Evolutionary conservation across 805 yeast species (phyloP), one percentile per base, ranked within the genome.

Genomic region (Kluyveromyces starmeri): DNA sequence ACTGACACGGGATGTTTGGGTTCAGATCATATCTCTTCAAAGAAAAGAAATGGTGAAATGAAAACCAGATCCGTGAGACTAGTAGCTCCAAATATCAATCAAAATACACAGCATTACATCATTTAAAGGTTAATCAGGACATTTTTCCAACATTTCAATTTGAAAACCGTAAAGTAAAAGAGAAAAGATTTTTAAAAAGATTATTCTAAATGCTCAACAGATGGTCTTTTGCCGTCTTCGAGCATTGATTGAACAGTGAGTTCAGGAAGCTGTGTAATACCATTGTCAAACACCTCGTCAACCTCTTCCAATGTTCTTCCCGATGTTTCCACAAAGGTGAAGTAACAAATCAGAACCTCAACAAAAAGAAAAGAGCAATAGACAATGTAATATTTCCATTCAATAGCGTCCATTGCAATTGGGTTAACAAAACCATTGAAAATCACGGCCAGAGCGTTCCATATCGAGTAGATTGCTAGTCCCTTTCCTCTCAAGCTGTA

Each of bases 251-350:
- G 31, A 26, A 36, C 35, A 17, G 40, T 32, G 14, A 37, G 32
- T 26, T 34, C 36, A 35, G 30, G 40, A 16, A 42, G 32, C 16
- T 36, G 35, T 19, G 22, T 15, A 19, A 43, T 35, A 30, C 46
- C 48, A 27, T 55, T 63, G 36, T 57, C 62, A 33, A 59, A 59
- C 17, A 53, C 57, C 33, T 47, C 53, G 11, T 59, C 59, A 36
- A 63, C 62, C 42, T 62, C 64, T 44, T 63, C 68, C 36, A 63
- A 47, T 2, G 62, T 50, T 34, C 52, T 46, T 11, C 67, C 66
- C 14, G 55, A 50, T 3, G 67, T 63, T 39, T 64, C 68, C 35
- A 61, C 60, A 40, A 55, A 59, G 5, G 59, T 45, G 36, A 59
- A 48, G 38, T 46, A 53, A 28, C 55, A 55, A 18, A 56, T 48